Evolutionary conservation across 805 yeast genomes (phyloP), one percentile per base, ranked within the genome.

Genomic region (Hanseniaspora hatyaiensis): DNA sequence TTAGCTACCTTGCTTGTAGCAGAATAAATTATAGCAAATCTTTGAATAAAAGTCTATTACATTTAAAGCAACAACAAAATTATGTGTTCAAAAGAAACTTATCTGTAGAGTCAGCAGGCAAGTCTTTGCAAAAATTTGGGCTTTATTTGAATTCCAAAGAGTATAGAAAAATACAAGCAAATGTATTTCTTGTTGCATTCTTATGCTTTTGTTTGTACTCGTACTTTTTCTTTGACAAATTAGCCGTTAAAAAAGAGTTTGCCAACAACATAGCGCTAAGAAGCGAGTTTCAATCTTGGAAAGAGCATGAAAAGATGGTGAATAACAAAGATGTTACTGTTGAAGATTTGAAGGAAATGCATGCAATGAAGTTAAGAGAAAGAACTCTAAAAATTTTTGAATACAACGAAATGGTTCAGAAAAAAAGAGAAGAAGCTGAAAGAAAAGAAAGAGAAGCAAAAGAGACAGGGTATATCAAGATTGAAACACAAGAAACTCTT

Each of bases 281-380:
- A 44, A 31, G 20, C 8, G 41, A 44, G 13, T 44, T 12, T 22
- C 48, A 36, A 18, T 23, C 48, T 23, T 44, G 48, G 48, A 44
- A 44, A 24, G 29, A 22, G 2, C 36, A 44, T 44, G 48, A 44
- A 36, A 29, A 29, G 13, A 26, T 28, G 12, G 33, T 26, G 8
- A 44, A 44, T 30, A 19, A 19, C 6, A 34, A 30, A 12, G 48
- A 29, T 30, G 48, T 44, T 9, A 24, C 34, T 9, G 22, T 19
- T 6, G 41, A 34, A 6, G 48, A 44, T 34, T 18, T 44, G 12
- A 29, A 22, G n/a, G 37, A 44, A 4, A 4, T 36, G n/a, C 23
- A 19, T 20, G 23, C 9, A 5, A 13, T 44, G 6, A 28, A 30
- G 22, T 22, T 34, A 6, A 36, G 36, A 13, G 48, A 44, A 33